Percentiles rank a stretch among this genome's conserved stretches.
phyloP scores from a whole-genome alignment of 495 filamentous ascomycete genomes.

The Ramalina intermedia region DNA sequence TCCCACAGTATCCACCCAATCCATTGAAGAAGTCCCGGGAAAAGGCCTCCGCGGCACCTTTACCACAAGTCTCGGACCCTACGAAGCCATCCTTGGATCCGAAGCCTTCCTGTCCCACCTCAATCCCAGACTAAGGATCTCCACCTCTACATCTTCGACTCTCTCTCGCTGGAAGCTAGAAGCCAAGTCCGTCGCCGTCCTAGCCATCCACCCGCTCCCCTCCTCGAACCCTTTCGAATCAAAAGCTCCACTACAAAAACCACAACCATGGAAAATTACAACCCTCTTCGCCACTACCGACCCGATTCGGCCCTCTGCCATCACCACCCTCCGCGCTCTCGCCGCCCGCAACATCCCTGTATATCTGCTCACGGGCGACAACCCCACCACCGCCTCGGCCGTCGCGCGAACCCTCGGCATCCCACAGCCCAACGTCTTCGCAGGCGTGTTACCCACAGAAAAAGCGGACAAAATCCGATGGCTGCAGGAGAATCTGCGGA shows the following conservation, averaged over 20 bases:
- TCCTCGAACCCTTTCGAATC: conserved; percentile 1
- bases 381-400: conserved; percentile 54
- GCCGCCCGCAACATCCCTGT: conserved; percentile 51
- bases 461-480: conserved; percentile 76
- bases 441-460: conserved; percentile 69
- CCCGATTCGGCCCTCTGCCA: conserved; percentile 64
- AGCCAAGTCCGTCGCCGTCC: conserved; percentile 61
- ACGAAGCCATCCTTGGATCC: conserved; percentile 71
- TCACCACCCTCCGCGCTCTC: conserved; percentile 50
- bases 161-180: conserved; percentile 53
- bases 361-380: conserved; percentile 90
- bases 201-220: conserved; percentile 35
- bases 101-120: conserved; percentile 50
- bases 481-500: conserved; percentile 51
- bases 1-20: conserved; percentile 16
- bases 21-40: conserved; percentile 63
- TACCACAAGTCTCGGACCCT: conserved; percentile 19
- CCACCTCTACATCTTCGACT: conserved; percentile 25
- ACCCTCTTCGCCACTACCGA: conserved; percentile 48
- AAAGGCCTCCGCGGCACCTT: conserved; percentile 68
- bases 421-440: conserved; percentile 58
- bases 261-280: conserved; percentile 22
- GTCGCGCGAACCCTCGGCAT: conserved; percentile 72
- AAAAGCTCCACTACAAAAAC: conserved; percentile 18
- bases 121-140: conserved; percentile 13